Evolutionary conservation across 176 grass and related monocot species (phyloP), one percentile per base, ranked within the genome.

Genomic region (Musa schizocarpa): DNA sequence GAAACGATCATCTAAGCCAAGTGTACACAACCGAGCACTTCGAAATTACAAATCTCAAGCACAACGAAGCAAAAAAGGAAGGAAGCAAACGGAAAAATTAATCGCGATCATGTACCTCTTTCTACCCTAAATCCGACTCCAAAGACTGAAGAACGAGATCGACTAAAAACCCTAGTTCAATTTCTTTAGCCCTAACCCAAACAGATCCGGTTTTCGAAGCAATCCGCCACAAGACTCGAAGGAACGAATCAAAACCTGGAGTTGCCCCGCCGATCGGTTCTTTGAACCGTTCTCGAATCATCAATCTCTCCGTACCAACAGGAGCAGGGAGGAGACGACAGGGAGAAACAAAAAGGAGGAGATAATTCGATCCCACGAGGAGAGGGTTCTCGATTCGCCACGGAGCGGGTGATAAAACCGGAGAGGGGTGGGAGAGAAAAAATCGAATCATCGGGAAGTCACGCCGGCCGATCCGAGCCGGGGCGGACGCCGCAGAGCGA

Each of bases 381-480:
- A 50, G 19, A 70, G 43, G 13, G 52, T 25, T 55, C 22, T 73
- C 52, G 52, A 53, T 73, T 11, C 71, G n/a, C 22, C 21, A 26
- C 71, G 50, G 21, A 55, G 48, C 71, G 12, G 29, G 21, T 16
- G 53, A 24, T 56, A 27, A 51, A 74, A 74, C 21, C 52, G 21
- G 21, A 8, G 5, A 9, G 23, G 23, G 13, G 52, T 6, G 9
- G 22, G 22, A 25, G 52, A 55, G 22, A 12, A 14, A 5, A 55
- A 5, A 73, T 21, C 50, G 52, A 54, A 6, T 54, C 50, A 54
- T 54, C 50, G 71, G 71, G 71, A 54, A 53, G 1, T 9, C 23
- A 14, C 72, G 52, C 75, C 75, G 75, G 75, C 75, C 74, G 74
- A 51, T 50, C 75, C 25, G 75, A 77, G 75, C 75, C 75, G 75